Conservation (phyloP, 768 basidiomycete species). For the Lentinula detonsa region DNA sequence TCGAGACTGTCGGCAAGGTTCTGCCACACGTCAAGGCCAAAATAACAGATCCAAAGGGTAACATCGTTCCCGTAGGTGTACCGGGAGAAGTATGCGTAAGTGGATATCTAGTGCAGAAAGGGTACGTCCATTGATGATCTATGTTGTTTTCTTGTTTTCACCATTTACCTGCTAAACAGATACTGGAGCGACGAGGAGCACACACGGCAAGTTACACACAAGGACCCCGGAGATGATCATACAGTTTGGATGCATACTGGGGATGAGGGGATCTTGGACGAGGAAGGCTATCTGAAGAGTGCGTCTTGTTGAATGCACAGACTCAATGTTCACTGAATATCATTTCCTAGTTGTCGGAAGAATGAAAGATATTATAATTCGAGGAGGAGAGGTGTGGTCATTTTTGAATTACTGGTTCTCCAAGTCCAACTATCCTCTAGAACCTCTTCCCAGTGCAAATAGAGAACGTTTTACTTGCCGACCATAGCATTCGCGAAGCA, state of each 20-base stretch:
- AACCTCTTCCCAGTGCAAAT: constrained; percentile 84
- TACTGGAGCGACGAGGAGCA: constrained; percentile 76
- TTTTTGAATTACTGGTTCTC: not conserved
- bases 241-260: constrained; percentile 81
- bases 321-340: not conserved
- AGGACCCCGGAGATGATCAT: constrained; percentile 36
- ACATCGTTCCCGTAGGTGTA: constrained; percentile 62
- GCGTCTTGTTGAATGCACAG: constrained; percentile 13
- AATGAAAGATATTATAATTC: constrained; percentile 72
- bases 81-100: constrained; percentile 72
- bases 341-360: not conserved
- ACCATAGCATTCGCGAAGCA: constrained; percentile 55
- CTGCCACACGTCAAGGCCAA: constrained; percentile 78
- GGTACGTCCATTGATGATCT: constrained; percentile 29
- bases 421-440: constrained; percentile 23
- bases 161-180: constrained; percentile 25
- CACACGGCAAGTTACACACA: constrained; percentile 52
- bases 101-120: constrained; percentile 77
- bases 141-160: not conserved
- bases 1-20: constrained; percentile 76
- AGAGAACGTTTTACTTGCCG: constrained; percentile 60
- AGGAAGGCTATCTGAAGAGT: constrained; percentile 75
- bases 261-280: constrained; percentile 76
- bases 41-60: constrained; percentile 50
- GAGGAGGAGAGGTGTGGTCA: constrained; percentile 69